Evolutionary conservation across 306 rosid genomes (phyloP), one percentile per base, ranked within the genome.

Genomic region (Lathyrus oleraceus): DNA sequence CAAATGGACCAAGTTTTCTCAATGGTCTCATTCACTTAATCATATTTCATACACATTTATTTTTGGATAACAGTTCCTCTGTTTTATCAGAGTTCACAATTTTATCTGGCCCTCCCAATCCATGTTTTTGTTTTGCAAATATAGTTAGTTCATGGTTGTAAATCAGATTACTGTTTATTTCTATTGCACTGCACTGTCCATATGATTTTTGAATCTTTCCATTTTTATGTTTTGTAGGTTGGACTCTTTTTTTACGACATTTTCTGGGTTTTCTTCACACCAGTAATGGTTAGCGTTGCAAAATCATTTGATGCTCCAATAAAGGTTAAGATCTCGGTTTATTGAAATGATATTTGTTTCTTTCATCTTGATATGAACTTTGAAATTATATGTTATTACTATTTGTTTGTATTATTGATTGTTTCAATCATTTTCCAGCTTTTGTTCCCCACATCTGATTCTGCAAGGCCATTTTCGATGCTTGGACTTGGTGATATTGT

Each of bases 401-500:
- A 19, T 69, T 52, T 70, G 5, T 61, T 69, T 61, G 57, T 53
- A 23, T 57, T 83, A 48, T 59, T 72, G 49, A 64, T 32, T 16
- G 44, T 44, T 79, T 32, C 13, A 73, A 61, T 69, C 61, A 21
- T 2, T 76, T 48, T 83, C 81, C 86, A 95, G 99, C 95, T 95
- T 78, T 70, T 95, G 82, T 95, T 95, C 85, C 99, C 99, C 67
- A 95, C 99, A 36, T 74, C 95, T 28, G 87, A 95, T 87, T 3
- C 88, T 65, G 81, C 82, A 32, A 85, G 96, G 27, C 97, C 99
- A 66, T 95, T 87, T 84, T 95, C 97, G 12, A 95, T 95, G 99
- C 99, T 95, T 83, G 99, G 99, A 64, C 99, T 95, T 70, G 99
- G 99, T 69, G 99, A 95, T 81, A 95, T 95, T 70, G 97, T 95